phyloP scores from a whole-genome alignment of 495 filamentous ascomycete species.

The Cudoniella acicularis region DNA sequence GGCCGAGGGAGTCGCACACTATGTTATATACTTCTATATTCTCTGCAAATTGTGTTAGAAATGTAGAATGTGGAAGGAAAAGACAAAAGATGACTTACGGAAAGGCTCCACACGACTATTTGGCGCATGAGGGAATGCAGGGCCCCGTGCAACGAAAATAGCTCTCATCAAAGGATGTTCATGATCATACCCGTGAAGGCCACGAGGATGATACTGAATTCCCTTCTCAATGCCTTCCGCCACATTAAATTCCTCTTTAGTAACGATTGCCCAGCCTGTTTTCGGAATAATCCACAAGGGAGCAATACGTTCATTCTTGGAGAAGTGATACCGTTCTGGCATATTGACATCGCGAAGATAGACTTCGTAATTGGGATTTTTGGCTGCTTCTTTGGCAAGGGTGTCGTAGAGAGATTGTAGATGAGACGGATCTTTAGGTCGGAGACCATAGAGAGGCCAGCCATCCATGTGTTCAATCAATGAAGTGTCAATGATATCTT shows the following conservation, averaged over 20 bases:
- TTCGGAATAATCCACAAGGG: slow-evolving; percentile 91
- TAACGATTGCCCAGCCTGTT: slow-evolving; percentile 84
- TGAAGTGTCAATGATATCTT: slow-evolving; percentile 74
- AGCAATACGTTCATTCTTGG: slow-evolving; percentile 79
- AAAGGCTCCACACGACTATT: slow-evolving; percentile 80
- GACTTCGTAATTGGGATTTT: slow-evolving; percentile 70
- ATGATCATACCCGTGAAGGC: slow-evolving; percentile 88
- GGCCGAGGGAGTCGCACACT: slow-evolving; percentile 76
- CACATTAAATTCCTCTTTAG: slow-evolving; percentile 71
- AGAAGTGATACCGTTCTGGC: slow-evolving; percentile 87
- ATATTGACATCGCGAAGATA: slow-evolving; percentile 78
- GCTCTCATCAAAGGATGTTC: slow-evolving; percentile 88
- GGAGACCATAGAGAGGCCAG: slow-evolving; percentile 88
- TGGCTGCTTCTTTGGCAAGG: slow-evolving; percentile 45
- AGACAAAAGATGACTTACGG: slow-evolving; percentile 53
- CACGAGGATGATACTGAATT: slow-evolving; percentile 66
- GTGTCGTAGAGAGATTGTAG: slow-evolving; percentile 48
- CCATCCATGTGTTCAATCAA: slow-evolving; percentile 84
- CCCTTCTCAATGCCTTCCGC: slow-evolving; percentile 55
- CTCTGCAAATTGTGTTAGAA: slow-evolving; percentile 36
- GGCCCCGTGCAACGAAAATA: slow-evolving; percentile 84
- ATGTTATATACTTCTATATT: slow-evolving; percentile 97
- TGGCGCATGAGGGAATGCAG: slow-evolving; percentile 79
- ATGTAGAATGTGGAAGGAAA: background rate
- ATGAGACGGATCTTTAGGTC: slow-evolving; percentile 64